Evolutionary conservation across 177 flowering plant genomes (phyloP).

Genomic region (Tripterygium wilfordii): DNA sequence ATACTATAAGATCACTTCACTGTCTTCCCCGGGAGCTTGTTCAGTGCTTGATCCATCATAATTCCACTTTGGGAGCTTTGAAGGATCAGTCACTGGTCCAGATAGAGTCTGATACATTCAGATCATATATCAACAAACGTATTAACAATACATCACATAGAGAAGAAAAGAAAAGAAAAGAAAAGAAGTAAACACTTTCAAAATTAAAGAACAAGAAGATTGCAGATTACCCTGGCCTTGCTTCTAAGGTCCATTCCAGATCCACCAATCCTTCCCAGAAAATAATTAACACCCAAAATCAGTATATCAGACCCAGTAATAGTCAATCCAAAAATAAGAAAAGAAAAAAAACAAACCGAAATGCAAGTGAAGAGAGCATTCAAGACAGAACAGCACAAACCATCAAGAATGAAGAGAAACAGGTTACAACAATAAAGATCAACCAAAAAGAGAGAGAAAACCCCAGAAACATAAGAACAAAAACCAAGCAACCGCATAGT

Average conservation of each 20-base stretch:
- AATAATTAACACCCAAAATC: not conserved
- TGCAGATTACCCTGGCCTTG: constrained; percentile 62
- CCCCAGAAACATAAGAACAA: too few species aligned
- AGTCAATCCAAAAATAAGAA: not conserved
- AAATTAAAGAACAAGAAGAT: not conserved
- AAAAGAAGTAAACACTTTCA: not conserved
- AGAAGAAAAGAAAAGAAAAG: not conserved
- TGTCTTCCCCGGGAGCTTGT: constrained; percentile 91
- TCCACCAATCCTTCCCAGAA: constrained; percentile 64
- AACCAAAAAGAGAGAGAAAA: too few species aligned
- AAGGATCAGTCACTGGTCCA: constrained; percentile 42
- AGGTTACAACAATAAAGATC: too few species aligned
- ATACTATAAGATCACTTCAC: constrained; percentile 89
- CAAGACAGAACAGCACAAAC: too few species aligned
- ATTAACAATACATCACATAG: not conserved
- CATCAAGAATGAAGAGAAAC: too few species aligned
- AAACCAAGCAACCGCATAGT: too few species aligned
- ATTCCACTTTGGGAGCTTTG: constrained; percentile 80
- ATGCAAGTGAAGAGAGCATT: too few species aligned
- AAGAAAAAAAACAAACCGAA: not conserved
- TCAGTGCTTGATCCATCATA: constrained; percentile 91
- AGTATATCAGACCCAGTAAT: not conserved
- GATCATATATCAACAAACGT: not conserved
- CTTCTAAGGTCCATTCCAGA: constrained; percentile 82
- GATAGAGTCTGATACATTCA: constrained; percentile 40